Conservation (phyloP, 2,329 filamentous ascomycete genomes). For the Xylaria polymorpha region DNA sequence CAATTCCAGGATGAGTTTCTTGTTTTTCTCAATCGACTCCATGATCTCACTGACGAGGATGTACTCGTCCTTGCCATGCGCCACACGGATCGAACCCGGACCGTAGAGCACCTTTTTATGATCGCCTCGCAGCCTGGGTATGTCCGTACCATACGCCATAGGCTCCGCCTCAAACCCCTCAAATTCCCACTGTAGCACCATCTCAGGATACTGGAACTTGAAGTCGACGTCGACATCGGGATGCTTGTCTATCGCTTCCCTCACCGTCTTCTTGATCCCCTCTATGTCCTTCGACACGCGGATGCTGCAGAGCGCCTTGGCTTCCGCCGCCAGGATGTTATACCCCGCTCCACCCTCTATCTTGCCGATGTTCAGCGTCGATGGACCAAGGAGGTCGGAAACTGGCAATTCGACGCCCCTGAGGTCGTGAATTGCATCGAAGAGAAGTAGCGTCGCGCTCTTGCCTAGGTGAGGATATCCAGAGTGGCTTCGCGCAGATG, state of each 20-base stretch:
- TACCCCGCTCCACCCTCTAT: slow-evolving; percentile 54
- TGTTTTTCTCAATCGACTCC: slow-evolving; percentile 54
- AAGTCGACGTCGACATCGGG: slow-evolving; percentile 51
- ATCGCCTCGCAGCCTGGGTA: slow-evolving; percentile 51
- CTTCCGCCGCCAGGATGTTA: slow-evolving; percentile 54
- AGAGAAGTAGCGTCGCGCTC: slow-evolving; percentile 51
- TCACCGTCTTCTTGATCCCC: slow-evolving; percentile 50
- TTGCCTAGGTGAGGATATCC: slow-evolving; percentile 52
- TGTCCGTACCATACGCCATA: slow-evolving; percentile 55
- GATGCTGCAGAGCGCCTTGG: slow-evolving; percentile 55
- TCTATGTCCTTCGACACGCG: slow-evolving; percentile 53
- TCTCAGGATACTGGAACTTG: slow-evolving; percentile 54
- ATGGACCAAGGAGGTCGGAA: slow-evolving; percentile 54
- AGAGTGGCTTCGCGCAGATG: slow-evolving; percentile 46
- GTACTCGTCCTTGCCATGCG: slow-evolving; percentile 54
- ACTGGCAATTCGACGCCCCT: slow-evolving; percentile 48
- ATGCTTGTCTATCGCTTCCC: slow-evolving; percentile 49
- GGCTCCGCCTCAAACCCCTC: slow-evolving; percentile 53
- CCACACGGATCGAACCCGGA: slow-evolving; percentile 54
- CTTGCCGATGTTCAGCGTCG: slow-evolving; percentile 55
- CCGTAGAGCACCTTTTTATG: slow-evolving; percentile 55
- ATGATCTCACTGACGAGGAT: slow-evolving; percentile 52
- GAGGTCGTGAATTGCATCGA: slow-evolving; percentile 50
- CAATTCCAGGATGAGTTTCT: slow-evolving; percentile 46
- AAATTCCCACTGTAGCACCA: slow-evolving; percentile 54